Evolutionary conservation across 176 grass and related monocot species (phyloP).

Genomic region (Triticum urartu): DNA sequence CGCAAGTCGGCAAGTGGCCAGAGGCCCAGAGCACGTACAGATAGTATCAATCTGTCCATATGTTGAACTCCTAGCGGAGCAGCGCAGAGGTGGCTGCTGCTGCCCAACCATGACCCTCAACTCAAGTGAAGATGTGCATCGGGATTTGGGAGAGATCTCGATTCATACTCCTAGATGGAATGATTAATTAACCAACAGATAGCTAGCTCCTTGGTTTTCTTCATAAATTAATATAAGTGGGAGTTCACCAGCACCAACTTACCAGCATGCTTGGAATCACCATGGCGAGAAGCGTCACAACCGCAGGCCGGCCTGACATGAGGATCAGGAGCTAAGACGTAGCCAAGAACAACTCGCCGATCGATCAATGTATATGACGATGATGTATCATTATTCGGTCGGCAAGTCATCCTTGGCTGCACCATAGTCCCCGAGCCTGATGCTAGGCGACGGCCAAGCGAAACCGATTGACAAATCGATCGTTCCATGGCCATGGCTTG

Average conservation of each 20-base stretch:
- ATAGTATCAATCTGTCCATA: conserved; percentile 1
- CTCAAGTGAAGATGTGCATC: conserved; percentile 12
- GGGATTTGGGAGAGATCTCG: not conserved
- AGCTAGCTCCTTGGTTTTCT: too few species aligned
- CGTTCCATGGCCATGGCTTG: not conserved
- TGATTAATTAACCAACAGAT: not conserved
- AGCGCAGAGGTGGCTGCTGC: not conserved
- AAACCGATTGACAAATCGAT: not conserved
- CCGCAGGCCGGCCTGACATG: conserved; percentile 53
- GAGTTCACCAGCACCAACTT: not conserved
- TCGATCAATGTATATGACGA: not conserved
- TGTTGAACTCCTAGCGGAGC: not conserved
- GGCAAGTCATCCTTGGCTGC: conserved; percentile 99
- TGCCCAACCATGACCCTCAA: not conserved
- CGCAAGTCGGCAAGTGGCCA: not conserved
- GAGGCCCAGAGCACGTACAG: not conserved
- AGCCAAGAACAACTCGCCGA: conserved; percentile 95
- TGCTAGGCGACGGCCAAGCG: conserved; percentile 62
- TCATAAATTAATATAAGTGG: not conserved
- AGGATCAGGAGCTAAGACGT: conserved; percentile 75
- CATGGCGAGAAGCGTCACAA: not conserved
- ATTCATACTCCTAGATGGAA: not conserved
- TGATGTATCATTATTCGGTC: conserved; percentile 19
- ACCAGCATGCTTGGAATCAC: not conserved
- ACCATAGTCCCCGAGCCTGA: conserved; percentile 60